phyloP scores from a whole-genome alignment of 768 basidiomycete species.

The Xanthoconium stramineum region DNA sequence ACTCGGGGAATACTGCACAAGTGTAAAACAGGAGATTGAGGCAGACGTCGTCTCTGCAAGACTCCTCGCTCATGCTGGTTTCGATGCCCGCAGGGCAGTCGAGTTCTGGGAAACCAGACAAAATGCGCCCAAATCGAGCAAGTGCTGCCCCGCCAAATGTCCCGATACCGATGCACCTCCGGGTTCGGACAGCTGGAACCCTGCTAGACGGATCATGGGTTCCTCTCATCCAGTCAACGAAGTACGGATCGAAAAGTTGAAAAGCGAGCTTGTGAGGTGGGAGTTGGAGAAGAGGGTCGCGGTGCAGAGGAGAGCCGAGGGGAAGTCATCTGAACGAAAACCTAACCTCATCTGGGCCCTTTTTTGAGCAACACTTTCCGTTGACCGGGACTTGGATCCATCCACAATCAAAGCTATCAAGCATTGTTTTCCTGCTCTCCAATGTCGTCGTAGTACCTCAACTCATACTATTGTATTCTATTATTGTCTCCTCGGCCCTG shows the following conservation, averaged over 20 bases:
- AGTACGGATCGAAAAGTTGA: constrained; percentile 39
- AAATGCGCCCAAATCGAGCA: constrained; percentile 19
- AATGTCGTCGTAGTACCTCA: constrained; percentile 3
- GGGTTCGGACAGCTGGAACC: constrained; percentile 8
- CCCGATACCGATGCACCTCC: constrained; percentile 13
- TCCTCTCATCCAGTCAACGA: constrained; percentile 45
- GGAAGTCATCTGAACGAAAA: constrained; percentile 15
- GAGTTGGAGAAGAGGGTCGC: constrained; percentile 34
- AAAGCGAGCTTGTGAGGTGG: constrained; percentile 47
- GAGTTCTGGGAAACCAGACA: constrained; percentile 75
- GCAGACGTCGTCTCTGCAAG: constrained; percentile 87
- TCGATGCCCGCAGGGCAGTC: constrained; percentile 79
- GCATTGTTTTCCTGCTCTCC: background rate
- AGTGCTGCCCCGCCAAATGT: constrained; percentile 19
- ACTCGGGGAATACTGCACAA: constrained; percentile 73
- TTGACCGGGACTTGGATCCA: constrained; percentile 1
- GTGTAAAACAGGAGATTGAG: constrained; percentile 82
- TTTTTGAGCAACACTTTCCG: constrained; percentile 6
- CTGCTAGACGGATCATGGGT: constrained; percentile 33
- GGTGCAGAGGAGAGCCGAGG: constrained; percentile 18
- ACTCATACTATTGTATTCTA: constrained; percentile 1
- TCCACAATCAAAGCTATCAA: background rate
- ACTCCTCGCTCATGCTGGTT: constrained; percentile 89
- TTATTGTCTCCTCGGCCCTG: background rate
- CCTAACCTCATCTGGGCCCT: constrained; percentile 9